Percentiles rank a stretch among this genome's conserved stretches.
phyloP scores from a whole-genome alignment of 176 grass and related monocot genomes.

The Pharus latifolius region DNA sequence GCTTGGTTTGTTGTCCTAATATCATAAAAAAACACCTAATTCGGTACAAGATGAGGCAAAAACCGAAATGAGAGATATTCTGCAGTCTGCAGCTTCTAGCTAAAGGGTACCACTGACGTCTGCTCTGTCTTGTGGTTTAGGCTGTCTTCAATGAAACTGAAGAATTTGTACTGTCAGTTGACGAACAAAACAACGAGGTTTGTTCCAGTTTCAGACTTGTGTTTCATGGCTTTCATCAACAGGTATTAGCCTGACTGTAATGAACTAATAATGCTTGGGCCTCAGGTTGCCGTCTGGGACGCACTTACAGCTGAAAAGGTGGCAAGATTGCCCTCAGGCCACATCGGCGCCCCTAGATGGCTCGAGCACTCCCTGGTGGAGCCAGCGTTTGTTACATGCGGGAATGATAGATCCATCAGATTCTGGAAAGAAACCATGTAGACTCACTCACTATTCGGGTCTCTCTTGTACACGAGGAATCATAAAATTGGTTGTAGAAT shows the following conservation, averaged over 20 bases:
- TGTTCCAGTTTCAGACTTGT: conserved; percentile 1
- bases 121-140: conserved; percentile 22
- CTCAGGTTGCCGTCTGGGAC: conserved; percentile 83
- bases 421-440: conserved; percentile 76
- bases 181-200: conserved; percentile 84
- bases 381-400: conserved; percentile 67
- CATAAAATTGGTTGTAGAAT: background rate
- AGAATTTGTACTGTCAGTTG: conserved; percentile 75
- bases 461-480: background rate
- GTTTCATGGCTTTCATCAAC: background rate
- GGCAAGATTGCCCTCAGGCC: conserved; percentile 59
- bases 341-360: conserved; percentile 65
- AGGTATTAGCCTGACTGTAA: background rate
- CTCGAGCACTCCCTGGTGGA: conserved; percentile 72
- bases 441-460: background rate
- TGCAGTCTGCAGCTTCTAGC: background rate
- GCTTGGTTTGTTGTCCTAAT: background rate
- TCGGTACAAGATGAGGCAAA: background rate
- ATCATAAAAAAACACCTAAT: background rate
- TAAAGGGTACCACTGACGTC: background rate
- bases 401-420: conserved; percentile 71
- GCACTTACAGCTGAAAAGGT: conserved; percentile 72
- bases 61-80: background rate
- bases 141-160: conserved; percentile 78
- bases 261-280: background rate